These are phyloP conservation scores for Fallopia convolvulus DNA, from an alignment of 148 eudicot genomes.

Conservation along the genomic window DNA sequence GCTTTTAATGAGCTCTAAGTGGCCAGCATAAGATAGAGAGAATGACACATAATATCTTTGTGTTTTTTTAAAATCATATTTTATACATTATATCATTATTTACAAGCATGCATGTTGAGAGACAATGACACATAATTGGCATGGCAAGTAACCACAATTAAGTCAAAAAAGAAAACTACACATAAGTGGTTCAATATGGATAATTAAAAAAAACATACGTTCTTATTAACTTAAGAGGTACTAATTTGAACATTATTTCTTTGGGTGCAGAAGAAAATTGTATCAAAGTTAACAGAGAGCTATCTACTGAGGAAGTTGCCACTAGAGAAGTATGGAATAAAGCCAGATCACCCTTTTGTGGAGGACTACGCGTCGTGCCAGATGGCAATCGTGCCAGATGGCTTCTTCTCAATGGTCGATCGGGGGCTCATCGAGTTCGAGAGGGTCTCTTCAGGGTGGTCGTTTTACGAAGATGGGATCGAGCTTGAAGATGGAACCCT, in stretches of 20 bases:
- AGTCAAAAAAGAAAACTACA: too few species aligned
- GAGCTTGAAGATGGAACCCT: slow-evolving; percentile 56
- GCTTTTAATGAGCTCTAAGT: too few species aligned
- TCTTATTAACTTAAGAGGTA: too few species aligned
- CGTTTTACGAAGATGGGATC: slow-evolving; percentile 72
- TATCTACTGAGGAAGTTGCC: slow-evolving; percentile 74
- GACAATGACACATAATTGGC: too few species aligned
- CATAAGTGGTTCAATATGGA: too few species aligned
- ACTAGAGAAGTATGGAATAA: slow-evolving; percentile 57
- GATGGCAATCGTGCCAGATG: slow-evolving; percentile 92
- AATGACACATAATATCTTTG: too few species aligned
- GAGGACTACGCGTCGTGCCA: slow-evolving; percentile 97
- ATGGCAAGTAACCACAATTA: too few species aligned
- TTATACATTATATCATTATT: too few species aligned
- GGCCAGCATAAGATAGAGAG: too few species aligned
- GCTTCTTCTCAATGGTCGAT: slow-evolving; percentile 66
- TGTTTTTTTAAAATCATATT: too few species aligned
- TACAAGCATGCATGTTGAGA: too few species aligned
- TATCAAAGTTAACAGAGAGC: slow-evolving; percentile 62
- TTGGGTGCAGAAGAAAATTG: slow-evolving; percentile 35
- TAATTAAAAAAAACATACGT: too few species aligned
- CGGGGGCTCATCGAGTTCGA: slow-evolving; percentile 62
- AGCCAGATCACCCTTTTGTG: slow-evolving; percentile 77
- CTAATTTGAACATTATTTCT: not conserved
- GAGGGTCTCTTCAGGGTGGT: slow-evolving; percentile 50